Base-by-base conservation (phyloP, 2,329 filamentous ascomycete species). In the Monosporascus sp. region DNA sequence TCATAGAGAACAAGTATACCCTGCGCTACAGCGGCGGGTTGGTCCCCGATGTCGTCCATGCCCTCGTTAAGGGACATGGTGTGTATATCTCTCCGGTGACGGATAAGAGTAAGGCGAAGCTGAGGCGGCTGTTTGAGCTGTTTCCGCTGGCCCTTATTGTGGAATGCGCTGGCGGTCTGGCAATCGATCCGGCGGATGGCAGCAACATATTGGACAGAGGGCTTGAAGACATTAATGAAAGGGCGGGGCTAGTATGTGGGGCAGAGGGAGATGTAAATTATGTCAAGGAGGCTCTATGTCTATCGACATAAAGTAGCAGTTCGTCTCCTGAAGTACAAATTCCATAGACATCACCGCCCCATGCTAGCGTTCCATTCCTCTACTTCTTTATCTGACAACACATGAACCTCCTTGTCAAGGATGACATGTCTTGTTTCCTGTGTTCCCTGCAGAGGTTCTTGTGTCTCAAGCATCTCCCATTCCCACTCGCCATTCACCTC, bases 31-130 rank as follows among this genome's bases (percentile, higher is more conserved):
- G 75, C 18, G 83, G 83, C 0, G 83, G 83, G 0, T 65, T 86
- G 3, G 82, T 86, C 3, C 83, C 83, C 0, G 83, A 86, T 52
- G 68, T 86, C 0, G 77, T 79, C 14, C 83, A 86, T 54, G 74
- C 77, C 4, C 67, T 86, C 7, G 76, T 79, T 54, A 85, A 86
- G 65, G 80, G 81, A 0, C 81, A 86, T 51, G 83, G 83, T 1
- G 64, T 86, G 1, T 86, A 85, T 60, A 62, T 85, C 2, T 81
- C 77, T 1, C 83, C 83, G 0, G 80, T 83, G 5, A 80, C 80
- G 1, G 62, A 57, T 0, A 63, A 62, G 9, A 81, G 76, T 60
- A 72, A 71, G 57, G 79, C 83, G 0, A 86, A 86, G 72, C 65
- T 86, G 54, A 70, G 83, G 36, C 68, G 77, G 7, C 65, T 86